Evolutionary conservation across 169 alveolate genomes (phyloP), one percentile per base, ranked within the genome.

Genomic region (Cryptosporidium viatorum): DNA sequence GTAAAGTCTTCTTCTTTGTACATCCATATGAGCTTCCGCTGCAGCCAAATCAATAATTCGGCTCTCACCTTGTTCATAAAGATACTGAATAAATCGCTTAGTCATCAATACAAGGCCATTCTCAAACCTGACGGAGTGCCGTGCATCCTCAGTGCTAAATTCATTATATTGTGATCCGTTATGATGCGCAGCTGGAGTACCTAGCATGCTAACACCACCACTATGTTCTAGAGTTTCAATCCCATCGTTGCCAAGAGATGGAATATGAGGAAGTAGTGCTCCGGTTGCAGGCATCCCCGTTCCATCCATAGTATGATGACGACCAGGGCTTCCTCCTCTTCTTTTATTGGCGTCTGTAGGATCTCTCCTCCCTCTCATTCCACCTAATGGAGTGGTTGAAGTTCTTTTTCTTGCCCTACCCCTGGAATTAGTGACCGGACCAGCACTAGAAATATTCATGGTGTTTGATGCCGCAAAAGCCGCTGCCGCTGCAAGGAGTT

Each of bases 1-100:
- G 84, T 95, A 95, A 43, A 95, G 94, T 65, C 97, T 91, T 39
- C 97, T 80, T 62, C 95, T 95, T 70, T 94, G 87, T 1, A 95
- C 97, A 14, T 70, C 69, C 91, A 95, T 80, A 80, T 80, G 89
- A 10, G 89, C 89, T 31, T 80, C 89, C 23, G 89, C 89, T 4
- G 89, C 89, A 37, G 89, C 89, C 23, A 80, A 50, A 41, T 80
- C 89, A 43, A 80, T 80, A 14, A 80, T 80, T 23, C 89, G 5
- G 51, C 89, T 80, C 33, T 80, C 89, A 16, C 89, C 89, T 35
- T 80, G 89, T 26, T 80, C 89, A 80, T 80, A 80, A 45, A 80
- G 67, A 65, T 80, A 80, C 52, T 80, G 89, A 37, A 80, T 62
- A 43, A 80, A 80, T 26, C 89, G 59, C 50, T 80, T 80, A 39